Evolutionary conservation across 2,329 filamentous ascomycete genomes (phyloP), one percentile per base, ranked within the genome.

Genomic region (Botrytis deweyae): DNA sequence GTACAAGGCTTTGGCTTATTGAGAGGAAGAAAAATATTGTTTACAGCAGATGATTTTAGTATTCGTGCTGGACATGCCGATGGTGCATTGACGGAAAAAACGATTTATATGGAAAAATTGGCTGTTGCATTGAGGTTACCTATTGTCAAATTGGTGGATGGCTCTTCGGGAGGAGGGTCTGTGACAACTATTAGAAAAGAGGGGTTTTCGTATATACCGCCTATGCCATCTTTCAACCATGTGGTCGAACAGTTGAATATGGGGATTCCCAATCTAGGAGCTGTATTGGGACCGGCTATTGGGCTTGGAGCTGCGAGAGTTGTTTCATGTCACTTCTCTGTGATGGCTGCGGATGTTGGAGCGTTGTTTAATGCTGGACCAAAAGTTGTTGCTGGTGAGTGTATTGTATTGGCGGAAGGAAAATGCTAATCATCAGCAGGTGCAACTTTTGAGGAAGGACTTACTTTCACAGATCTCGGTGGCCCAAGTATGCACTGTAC

Each of bases 41-140:
- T 91, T 67, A 91, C 89, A 0, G 89, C 88, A 0, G 89, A 91
- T 78, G 89, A 91, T 78, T 91, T 90, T 76, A 87, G 85, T 2
- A 86, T 91, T 42, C 83, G 89, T 9, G 88, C 88, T 42, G 89
- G 89, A 1, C 89, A 91, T 82, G 88, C 89, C 0, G 89, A 91
- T 81, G 89, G 89, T 0, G 84, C 88, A 22, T 83, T 88, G 49
- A 83, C 81, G 79, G 87, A 85, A 63, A 90, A 89, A 81, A 90
- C 88, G 1, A 80, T 89, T 36, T 90, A 90, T 77, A 85, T 89
- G 79, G 89, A 91, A 81, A 90, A 90, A 77, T 80, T 91, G 42
- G 87, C 88, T 0, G 81, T 91, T 58, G 83, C 86, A 9, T 77
- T 90, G 73, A 86, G 87, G 61, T 70, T 91, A 8, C 89, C 89